Evolutionary conservation across 305 asterid genomes (phyloP), one percentile per base, ranked within the genome.

Genomic region (Fraxinus greggii): DNA sequence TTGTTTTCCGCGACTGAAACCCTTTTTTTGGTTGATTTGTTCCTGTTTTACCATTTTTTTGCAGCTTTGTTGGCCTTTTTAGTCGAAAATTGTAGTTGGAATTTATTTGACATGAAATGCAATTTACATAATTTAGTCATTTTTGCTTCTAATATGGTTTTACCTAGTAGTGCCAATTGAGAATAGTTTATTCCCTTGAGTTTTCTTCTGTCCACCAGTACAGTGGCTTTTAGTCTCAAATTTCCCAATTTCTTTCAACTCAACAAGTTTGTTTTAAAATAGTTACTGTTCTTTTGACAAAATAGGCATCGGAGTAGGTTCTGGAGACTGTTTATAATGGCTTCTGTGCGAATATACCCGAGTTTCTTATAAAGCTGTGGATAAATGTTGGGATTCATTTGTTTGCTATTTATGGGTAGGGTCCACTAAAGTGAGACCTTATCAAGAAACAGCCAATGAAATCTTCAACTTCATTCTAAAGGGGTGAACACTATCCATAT

Each of bases 361-460:
- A 45, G 54, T 45, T 15, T 51, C 61, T 17, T 51, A 23, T 3
- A 61, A 23, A 61, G 70, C 26, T 7, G 29, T 61, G 13, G 10
- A 21, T 61, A 5, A 24, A 9, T 23, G 13, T 23, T 23, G 70
- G 15, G 70, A 21, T 61, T 61, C 28, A 24, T 23, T 23, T 61
- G 70, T 61, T 61, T 21, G 31, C 31, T 21, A 21, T 21, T 2
- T 61, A 59, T 4, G 61, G 23, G 40, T 4, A 35, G 85, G 85
- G 88, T 76, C 86, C 84, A 70, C 79, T 19, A 36, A 74, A 69
- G n/a, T 21, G 24, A 82, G 70, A 78, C 80, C 85, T 88, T 88
- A 86, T 84, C 89, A 31, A 70, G 76, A 77, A 72, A 48, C 59
- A 83, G 82, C 91, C 91, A 88, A 88, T 88, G 75, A 85, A 73